These are phyloP conservation scores for Eutreptiella sp. DNA, from an alignment of 208 protist species.

Conservation along the genomic window DNA sequence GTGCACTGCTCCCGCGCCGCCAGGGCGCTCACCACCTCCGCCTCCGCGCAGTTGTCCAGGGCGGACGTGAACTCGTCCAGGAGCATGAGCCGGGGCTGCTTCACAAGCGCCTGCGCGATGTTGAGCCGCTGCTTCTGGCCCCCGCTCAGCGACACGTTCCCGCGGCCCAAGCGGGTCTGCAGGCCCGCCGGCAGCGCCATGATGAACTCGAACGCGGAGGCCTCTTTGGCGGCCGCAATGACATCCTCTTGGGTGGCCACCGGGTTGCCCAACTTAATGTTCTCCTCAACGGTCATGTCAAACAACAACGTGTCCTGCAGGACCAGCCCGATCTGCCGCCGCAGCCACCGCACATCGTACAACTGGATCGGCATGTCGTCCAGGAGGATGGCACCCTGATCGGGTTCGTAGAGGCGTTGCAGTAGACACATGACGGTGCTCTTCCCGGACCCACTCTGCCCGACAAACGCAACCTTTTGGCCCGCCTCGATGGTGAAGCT, in stretches of 20 bases:
- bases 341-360: conserved; percentile 73
- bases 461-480: conserved; percentile 80
- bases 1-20: conserved; percentile 65
- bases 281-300: conserved; percentile 86
- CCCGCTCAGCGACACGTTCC: conserved; percentile 87
- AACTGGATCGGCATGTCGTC: conserved; percentile 76
- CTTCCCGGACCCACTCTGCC: conserved; percentile 84
- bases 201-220: conserved; percentile 82
- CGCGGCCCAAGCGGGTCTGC: conserved; percentile 86
- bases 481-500: conserved; percentile 76
- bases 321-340: conserved; percentile 80
- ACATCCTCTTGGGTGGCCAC: conserved; percentile 75
- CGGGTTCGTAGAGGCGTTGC: conserved; percentile 88
- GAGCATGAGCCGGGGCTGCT: conserved; percentile 82
- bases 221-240: conserved; percentile 60
- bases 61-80: conserved; percentile 88
- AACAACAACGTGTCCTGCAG: conserved; percentile 93
- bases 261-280: conserved; percentile 89
- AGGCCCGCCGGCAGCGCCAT: no score
- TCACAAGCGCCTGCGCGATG: conserved; percentile 86
- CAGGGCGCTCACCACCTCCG: conserved; percentile 74
- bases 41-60: conserved; percentile 82
- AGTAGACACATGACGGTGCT: conserved; percentile 86
- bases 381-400: conserved; percentile 70
- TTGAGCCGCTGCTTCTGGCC: conserved; percentile 92